Conservation (phyloP, 2,329 filamentous ascomycete species). For the Aspergillus eucalypticola region DNA sequence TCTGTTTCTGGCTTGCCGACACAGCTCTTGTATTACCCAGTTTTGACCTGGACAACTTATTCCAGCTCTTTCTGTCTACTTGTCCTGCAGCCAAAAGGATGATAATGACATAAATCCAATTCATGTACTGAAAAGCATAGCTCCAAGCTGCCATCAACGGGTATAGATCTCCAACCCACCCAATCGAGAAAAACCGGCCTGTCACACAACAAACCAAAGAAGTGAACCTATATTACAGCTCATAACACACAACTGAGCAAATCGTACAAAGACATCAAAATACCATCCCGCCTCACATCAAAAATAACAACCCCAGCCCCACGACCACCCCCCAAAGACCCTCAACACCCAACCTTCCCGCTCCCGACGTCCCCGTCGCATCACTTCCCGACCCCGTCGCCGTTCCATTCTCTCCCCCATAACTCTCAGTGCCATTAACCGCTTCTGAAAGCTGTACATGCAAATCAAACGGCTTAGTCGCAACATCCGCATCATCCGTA, state of each 20-base stretch:
- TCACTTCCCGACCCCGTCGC: not conserved
- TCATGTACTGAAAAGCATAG: too few relatives aligned
- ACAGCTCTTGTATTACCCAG: too few relatives aligned
- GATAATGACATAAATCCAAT: too few relatives aligned
- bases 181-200: not conserved
- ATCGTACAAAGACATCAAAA: not conserved
- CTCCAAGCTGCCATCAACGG: not conserved
- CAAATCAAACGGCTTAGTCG: constrained; percentile 1
- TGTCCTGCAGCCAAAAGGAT: too few relatives aligned
- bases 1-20: too few relatives aligned
- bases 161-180: not conserved
- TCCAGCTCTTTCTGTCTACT: too few relatives aligned
- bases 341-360: not conserved
- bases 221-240: not conserved
- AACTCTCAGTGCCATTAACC: not conserved
- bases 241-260: not conserved
- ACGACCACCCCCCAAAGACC: not conserved
- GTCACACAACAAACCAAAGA: not conserved
- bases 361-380: not conserved
- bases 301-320: not conserved
- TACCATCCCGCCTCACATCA: not conserved
- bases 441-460: not conserved
- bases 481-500: not conserved
- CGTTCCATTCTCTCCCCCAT: not conserved
- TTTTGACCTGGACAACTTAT: too few relatives aligned